Evolutionary conservation across 225 moss, liverwort and hornwort genomes (phyloP), one percentile per base, ranked within the genome.

Genomic region (Pseudoscleropodium purum): DNA sequence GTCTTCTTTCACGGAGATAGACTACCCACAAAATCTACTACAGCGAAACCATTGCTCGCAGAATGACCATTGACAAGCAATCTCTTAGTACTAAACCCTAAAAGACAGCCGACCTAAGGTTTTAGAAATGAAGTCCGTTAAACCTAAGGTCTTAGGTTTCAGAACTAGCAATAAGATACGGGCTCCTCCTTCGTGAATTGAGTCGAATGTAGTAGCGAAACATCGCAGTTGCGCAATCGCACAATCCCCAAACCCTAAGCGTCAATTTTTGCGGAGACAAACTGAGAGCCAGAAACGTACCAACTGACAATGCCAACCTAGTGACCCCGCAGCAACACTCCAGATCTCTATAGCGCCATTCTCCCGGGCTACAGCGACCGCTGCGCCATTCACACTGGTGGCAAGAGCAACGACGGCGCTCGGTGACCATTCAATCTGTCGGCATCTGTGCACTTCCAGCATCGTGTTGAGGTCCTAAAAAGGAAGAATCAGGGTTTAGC

Each of bases 391-490:
- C 80, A 96, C 94, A 88, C 99, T 97, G 87, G 97, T 96, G 86
- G 99, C 97, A 88, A 99, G 95, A 36, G 99, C 99, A 89, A 97
- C 96, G 52, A 99, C 95, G 49, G 96, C 94, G 83, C 96, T 95
- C 83, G 99, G 99, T 64, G 92, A 91, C 99, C 99, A 99, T 89
- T 96, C 99, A 95, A 99, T 96, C 94, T 97, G 96, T 90, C 99
- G 96, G 92, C 96, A 97, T 92, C 97, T 96, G 85, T 99, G 97
- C 96, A 97, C 93, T 93, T 99, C 96, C 97, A 99, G 96, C 99
- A 99, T 99, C 94, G 95, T 95, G 92, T 89, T 92, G 85, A 91
- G 64, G 69, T 73, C 82, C 91, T 73, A n/a, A 75, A 13, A 41
- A 67, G 82, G 18, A 45, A 69, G 79, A 81, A 68, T 84, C 81